Percentiles rank a stretch among this genome's conserved stretches.
Evolutionary conservation across 2,329 filamentous ascomycete species (phyloP).

Genomic region (Penicillium sclerotigenum): DNA sequence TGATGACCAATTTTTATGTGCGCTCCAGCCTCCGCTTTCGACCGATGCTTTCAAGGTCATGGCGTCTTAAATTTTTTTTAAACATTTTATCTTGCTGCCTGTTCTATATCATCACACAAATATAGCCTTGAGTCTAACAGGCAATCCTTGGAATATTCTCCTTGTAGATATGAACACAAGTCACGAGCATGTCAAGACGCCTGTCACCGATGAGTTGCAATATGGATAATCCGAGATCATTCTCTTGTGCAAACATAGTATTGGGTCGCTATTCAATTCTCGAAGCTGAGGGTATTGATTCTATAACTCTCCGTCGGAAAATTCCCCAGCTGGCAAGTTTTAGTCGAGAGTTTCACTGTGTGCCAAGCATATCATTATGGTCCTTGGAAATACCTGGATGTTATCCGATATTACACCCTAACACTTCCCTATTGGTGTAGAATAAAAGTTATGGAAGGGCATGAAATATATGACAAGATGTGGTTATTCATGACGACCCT

Average conservation of each 20-base stretch:
- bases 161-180: background rate
- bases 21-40: conserved; percentile 9
- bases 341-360: background rate
- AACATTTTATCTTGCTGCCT: conserved; percentile 18
- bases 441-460: background rate
- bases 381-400: background rate
- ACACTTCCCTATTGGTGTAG: background rate
- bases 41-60: conserved; percentile 12
- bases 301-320: background rate
- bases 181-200: too few relatives aligned
- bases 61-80: conserved; percentile 20
- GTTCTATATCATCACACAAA: conserved; percentile 15
- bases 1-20: conserved; percentile 18
- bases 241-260: background rate
- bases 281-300: too few relatives aligned
- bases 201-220: background rate
- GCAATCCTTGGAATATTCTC: background rate
- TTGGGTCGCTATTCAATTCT: background rate
- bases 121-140: background rate
- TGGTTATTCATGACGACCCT: background rate
- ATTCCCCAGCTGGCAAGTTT: background rate
- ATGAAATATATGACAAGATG: background rate
- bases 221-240: background rate
- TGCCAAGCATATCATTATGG: background rate
- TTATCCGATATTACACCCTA: background rate